These are phyloP conservation scores for Aspergillus quadrilineatus DNA, from an alignment of 2,329 filamentous ascomycete species.

Conservation along the genomic window DNA sequence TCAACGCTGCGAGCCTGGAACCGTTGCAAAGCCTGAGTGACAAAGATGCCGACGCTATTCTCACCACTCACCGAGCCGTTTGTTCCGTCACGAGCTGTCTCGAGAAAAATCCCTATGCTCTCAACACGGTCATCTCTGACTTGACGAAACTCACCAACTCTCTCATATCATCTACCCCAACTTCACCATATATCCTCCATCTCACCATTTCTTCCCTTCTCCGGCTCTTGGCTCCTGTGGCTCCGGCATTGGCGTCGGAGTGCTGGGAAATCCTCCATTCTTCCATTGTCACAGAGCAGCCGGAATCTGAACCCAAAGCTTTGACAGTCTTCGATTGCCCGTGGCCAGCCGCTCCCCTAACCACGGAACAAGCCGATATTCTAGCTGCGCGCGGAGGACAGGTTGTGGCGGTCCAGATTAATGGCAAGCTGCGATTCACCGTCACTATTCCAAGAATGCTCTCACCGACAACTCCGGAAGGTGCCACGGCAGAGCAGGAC, in stretches of 20 bases:
- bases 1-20: slow-evolving; percentile 26
- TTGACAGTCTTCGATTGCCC: slow-evolving; percentile 46
- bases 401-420: slow-evolving; percentile 68
- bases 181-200: slow-evolving; percentile 41
- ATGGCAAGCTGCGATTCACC: slow-evolving; percentile 72
- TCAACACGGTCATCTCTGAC: slow-evolving; percentile 82
- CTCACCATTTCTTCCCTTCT: slow-evolving; percentile 59
- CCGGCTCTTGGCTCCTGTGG: slow-evolving; percentile 73
- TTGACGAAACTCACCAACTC: slow-evolving; percentile 78
- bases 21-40: slow-evolving; percentile 34
- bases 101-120: slow-evolving; percentile 66
- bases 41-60: slow-evolving; percentile 55
- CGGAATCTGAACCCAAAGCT: slow-evolving; percentile 2
- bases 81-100: slow-evolving; percentile 66
- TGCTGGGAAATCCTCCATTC: slow-evolving; percentile 64
- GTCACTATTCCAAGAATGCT: slow-evolving; percentile 61
- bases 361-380: slow-evolving; percentile 39
- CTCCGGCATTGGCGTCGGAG: slow-evolving; percentile 78
- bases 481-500: slow-evolving; percentile 43
- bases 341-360: slow-evolving; percentile 58
- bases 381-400: slow-evolving; percentile 52
- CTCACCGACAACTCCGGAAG: slow-evolving; percentile 33
- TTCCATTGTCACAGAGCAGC: slow-evolving; percentile 15
- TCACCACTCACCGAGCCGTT: slow-evolving; percentile 67
- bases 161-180: slow-evolving; percentile 50